A percentile compares a stretch with the other conserved stretches of the same genome.
phyloP scores from a whole-genome alignment of 495 filamentous ascomycete genomes.

The Neurospora tetraspora region DNA sequence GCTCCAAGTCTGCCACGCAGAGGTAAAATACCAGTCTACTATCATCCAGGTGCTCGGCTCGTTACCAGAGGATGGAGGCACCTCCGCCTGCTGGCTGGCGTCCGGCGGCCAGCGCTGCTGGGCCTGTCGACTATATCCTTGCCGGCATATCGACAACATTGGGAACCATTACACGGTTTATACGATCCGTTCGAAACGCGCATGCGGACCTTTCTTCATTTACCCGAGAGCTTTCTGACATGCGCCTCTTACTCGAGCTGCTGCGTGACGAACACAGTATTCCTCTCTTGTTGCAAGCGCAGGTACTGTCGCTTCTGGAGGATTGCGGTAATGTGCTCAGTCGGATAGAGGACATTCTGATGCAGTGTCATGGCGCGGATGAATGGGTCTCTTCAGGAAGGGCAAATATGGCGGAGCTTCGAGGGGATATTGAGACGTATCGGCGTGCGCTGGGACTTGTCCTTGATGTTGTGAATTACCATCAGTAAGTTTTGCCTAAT shows the following conservation, averaged over 20 bases:
- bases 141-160: slow-evolving; percentile 17
- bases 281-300: slow-evolving; percentile 9
- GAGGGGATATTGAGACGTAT: slow-evolving; percentile 7
- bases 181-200: slow-evolving; percentile 17
- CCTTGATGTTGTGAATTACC: slow-evolving; percentile 16
- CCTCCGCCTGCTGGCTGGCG: background rate
- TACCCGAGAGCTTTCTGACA: slow-evolving; percentile 20
- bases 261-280: slow-evolving; percentile 14
- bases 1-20: background rate
- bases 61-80: background rate
- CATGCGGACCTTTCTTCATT: slow-evolving; percentile 21
- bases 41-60: background rate
- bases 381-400: slow-evolving; percentile 11
- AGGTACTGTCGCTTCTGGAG: slow-evolving; percentile 14
- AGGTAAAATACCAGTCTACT: background rate
- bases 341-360: slow-evolving; percentile 11
- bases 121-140: slow-evolving; percentile 16
- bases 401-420: slow-evolving; percentile 5
- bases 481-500: background rate
- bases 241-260: slow-evolving; percentile 22
- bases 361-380: slow-evolving; percentile 5
- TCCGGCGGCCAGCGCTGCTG: background rate
- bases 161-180: slow-evolving; percentile 18
- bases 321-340: slow-evolving; percentile 11
- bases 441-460: slow-evolving; percentile 13